Evolutionary conservation across 108 stramenopile genomes (phyloP).

Genomic region (Pseudonitzschia pungens): DNA sequence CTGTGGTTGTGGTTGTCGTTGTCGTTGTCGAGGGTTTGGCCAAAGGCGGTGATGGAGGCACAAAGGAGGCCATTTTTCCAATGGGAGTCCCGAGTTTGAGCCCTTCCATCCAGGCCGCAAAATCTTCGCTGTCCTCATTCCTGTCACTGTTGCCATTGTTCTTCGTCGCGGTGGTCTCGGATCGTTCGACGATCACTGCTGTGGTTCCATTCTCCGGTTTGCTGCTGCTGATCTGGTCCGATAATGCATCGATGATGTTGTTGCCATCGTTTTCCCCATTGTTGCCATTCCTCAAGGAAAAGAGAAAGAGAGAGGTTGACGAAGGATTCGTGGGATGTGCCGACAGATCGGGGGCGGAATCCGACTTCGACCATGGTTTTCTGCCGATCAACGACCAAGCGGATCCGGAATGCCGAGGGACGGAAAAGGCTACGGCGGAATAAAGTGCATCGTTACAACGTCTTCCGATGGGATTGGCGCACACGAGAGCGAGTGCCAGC

Average conservation of each 20-base stretch:
- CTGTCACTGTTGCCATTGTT: background rate
- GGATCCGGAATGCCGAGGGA: background rate
- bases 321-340: background rate
- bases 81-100: background rate
- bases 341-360: background rate
- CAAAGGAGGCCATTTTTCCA: background rate
- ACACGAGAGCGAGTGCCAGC: too few relatives aligned
- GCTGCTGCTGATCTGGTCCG: background rate
- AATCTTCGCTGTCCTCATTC: background rate
- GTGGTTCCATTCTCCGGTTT: background rate
- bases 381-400: too few relatives aligned
- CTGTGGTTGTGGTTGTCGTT: background rate
- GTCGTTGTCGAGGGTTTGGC: background rate
- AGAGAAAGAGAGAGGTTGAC: constrained; percentile 2
- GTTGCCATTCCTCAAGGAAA: constrained; percentile 12
- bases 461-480: too few relatives aligned
- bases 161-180: background rate
- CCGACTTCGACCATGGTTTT: too few relatives aligned
- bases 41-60: background rate
- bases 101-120: constrained; percentile 21
- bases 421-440: constrained; percentile 4
- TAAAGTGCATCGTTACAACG: background rate
- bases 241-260: background rate
- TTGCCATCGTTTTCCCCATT: background rate
- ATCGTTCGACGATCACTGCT: background rate